phyloP scores from a whole-genome alignment of 169 alveolate genomes.

The Plasmodium sp. region DNA sequence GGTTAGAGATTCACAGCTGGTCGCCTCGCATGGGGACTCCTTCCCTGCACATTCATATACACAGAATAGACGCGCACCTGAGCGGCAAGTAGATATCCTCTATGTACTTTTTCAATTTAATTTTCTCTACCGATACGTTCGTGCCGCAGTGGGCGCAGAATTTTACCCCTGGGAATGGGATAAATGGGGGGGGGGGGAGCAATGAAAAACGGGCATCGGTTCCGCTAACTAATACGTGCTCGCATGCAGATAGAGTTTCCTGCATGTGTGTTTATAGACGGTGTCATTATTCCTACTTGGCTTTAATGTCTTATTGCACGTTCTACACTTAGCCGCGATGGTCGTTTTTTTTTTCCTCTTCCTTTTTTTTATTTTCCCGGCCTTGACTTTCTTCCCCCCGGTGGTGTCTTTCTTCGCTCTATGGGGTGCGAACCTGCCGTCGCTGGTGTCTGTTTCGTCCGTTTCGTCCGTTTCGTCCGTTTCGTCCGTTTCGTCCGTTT shows the following conservation, averaged over 20 bases:
- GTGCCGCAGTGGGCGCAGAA: slow-evolving; percentile 68
- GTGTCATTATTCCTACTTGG: slow-evolving; percentile 29
- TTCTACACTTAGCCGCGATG: slow-evolving; percentile 31
- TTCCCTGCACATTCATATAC: not conserved
- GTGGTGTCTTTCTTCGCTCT: not conserved
- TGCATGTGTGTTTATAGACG: not conserved
- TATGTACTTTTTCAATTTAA: slow-evolving; percentile 61
- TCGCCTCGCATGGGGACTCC: not conserved
- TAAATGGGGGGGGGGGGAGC: not conserved
- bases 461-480: not conserved
- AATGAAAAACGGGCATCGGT: not conserved
- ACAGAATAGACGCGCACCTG: not conserved
- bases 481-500: not conserved
- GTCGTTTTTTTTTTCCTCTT: slow-evolving; percentile 19
- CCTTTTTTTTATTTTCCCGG: slow-evolving; percentile 14
- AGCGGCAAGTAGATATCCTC: slow-evolving; percentile 69
- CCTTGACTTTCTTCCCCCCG: not conserved
- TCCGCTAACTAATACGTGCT: not conserved
- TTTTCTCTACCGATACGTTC: slow-evolving; percentile 48
- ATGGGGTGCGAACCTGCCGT: not conserved
- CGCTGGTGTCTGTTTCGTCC: not conserved
- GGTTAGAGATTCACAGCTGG: not conserved
- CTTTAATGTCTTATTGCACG: slow-evolving; percentile 36
- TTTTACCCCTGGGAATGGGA: slow-evolving; percentile 18
- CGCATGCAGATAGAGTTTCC: not conserved